Conservation (phyloP, 441 rosid genomes). For the Mallotus japonicus region DNA sequence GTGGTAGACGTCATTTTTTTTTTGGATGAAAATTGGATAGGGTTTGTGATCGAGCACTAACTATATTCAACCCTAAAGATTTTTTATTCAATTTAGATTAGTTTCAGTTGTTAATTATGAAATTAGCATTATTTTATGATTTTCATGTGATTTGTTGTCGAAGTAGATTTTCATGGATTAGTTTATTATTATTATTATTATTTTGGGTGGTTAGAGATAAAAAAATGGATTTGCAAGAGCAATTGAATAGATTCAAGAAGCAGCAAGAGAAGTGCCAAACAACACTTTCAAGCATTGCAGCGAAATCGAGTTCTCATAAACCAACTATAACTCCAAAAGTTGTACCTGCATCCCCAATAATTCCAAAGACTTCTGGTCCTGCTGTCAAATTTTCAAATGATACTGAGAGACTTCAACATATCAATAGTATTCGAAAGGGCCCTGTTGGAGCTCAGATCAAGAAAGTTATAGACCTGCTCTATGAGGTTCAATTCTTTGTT, state of each 20-base stretch:
- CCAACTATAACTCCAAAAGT: constrained; percentile 31
- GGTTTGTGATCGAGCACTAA: too few relatives aligned
- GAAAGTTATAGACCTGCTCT: constrained; percentile 72
- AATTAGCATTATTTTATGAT: too few relatives aligned
- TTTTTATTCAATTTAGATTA: too few relatives aligned
- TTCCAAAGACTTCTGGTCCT: constrained; percentile 42
- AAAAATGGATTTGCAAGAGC: constrained; percentile 55
- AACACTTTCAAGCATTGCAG: constrained; percentile 53
- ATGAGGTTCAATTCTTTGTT: constrained; percentile 38
- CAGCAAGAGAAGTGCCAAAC: constrained; percentile 77
- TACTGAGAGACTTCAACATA: constrained; percentile 69
- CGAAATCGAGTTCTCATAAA: constrained; percentile 44
- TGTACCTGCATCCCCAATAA: constrained; percentile 32
- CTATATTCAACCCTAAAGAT: too few relatives aligned
- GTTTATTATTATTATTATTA: neutral
- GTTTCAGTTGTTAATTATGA: too few relatives aligned
- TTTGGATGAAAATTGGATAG: too few relatives aligned
- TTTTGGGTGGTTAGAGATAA: neutral
- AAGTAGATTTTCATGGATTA: neutral
- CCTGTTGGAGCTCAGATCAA: constrained; percentile 91
- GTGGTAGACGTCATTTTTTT: too few relatives aligned
- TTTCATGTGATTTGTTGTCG: neutral
- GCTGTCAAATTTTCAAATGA: constrained; percentile 73
- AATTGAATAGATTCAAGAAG: constrained; percentile 57
- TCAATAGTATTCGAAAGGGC: constrained; percentile 62